Evolutionary conservation across 768 basidiomycete species (phyloP).

Genomic region (Suillus lakei): DNA sequence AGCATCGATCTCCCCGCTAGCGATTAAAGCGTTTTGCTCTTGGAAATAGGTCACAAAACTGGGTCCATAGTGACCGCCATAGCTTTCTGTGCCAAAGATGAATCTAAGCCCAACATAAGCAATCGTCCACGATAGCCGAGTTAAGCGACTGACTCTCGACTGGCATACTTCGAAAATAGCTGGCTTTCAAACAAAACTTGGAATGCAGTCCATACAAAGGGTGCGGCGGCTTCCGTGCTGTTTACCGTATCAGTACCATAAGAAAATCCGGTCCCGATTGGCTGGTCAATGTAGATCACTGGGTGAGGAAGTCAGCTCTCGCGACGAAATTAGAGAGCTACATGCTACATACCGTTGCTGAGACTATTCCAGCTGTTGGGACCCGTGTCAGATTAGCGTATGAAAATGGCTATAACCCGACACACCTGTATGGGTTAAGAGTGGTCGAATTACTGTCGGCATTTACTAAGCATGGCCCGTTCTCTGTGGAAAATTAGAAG

Average conservation of each 20-base stretch:
- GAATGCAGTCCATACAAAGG: constrained; percentile 65
- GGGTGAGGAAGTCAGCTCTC: background rate
- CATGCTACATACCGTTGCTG: constrained; percentile 57
- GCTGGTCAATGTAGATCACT: constrained; percentile 78
- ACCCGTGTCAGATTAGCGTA: background rate
- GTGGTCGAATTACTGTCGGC: constrained; percentile 53
- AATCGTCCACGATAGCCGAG: background rate
- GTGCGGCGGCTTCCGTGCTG: constrained; percentile 53
- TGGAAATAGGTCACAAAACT: constrained; percentile 68
- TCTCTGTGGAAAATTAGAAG: constrained; percentile 42
- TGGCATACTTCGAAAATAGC: constrained; percentile 54
- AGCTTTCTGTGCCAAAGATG: constrained; percentile 68
- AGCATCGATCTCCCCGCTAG: constrained; percentile 47
- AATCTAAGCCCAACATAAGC: constrained; percentile 44
- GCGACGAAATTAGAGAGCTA: background rate
- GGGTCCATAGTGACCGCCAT: constrained; percentile 72
- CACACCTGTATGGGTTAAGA: constrained; percentile 66
- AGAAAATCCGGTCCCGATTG: constrained; percentile 70
- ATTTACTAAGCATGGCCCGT: constrained; percentile 68
- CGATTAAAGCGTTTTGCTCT: constrained; percentile 60
- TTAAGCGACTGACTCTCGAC: constrained; percentile 50
- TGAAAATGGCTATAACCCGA: background rate
- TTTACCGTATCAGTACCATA: constrained; percentile 62
- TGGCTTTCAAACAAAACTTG: constrained; percentile 65
- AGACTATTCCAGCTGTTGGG: constrained; percentile 64